These are phyloP conservation scores for Aspergillus udagawae DNA, from an alignment of 2,329 filamentous ascomycete species.

Conservation along the genomic window DNA sequence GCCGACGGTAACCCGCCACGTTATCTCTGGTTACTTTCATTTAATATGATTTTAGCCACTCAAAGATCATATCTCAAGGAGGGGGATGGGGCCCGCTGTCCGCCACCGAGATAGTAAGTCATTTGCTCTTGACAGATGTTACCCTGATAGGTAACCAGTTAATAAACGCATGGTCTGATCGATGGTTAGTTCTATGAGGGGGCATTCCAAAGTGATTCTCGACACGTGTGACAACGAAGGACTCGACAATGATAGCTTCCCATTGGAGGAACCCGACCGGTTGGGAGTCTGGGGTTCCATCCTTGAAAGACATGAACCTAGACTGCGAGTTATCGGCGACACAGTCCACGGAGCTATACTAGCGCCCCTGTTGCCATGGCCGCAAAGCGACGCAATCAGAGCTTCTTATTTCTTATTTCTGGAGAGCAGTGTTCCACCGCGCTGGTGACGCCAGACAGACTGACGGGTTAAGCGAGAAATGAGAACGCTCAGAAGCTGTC, in stretches of 20 bases:
- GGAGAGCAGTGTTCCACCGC: neutral
- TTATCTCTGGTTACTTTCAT: constrained; percentile 1
- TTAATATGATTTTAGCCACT: neutral
- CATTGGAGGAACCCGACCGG: neutral
- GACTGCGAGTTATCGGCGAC: neutral
- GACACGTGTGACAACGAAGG: neutral
- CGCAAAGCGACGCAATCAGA: neutral
- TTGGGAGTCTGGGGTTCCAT: neutral
- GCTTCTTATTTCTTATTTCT: neutral
- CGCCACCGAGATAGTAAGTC: neutral
- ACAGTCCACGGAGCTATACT: neutral
- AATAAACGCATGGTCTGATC: neutral
- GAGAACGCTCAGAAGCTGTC: neutral
- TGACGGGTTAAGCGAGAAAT: neutral
- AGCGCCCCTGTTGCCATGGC: neutral
- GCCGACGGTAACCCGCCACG: constrained; percentile 7
- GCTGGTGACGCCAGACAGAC: neutral
- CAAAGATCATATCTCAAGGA: neutral
- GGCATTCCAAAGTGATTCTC: neutral
- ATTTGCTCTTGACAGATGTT: neutral
- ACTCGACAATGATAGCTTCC: neutral
- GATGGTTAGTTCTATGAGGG: neutral
- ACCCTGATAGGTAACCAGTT: neutral
- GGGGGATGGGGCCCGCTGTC: neutral
- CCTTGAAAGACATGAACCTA: neutral